These are phyloP conservation scores for Casuarina equisetifolia DNA, from an alignment of 306 rosid genomes.

Conservation along the genomic window DNA sequence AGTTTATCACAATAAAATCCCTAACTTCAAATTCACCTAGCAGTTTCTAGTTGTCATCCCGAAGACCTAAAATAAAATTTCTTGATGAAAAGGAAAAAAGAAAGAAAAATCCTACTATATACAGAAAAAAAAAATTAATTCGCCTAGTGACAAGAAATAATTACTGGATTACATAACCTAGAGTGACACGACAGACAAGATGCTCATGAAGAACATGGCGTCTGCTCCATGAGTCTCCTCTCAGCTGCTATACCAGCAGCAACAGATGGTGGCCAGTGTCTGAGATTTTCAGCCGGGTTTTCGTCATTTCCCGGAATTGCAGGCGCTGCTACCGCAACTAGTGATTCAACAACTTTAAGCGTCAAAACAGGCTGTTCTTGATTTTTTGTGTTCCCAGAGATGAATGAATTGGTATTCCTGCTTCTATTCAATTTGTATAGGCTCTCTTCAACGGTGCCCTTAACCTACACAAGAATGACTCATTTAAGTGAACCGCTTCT, in stretches of 20 bases:
- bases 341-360: conserved; percentile 71
- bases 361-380: conserved; percentile 81
- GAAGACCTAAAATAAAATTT: background rate
- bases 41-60: background rate
- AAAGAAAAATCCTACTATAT: background rate
- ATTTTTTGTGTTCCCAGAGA: conserved; percentile 78
- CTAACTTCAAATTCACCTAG: background rate
- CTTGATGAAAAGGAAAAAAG: background rate
- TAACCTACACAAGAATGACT: conserved; percentile 54
- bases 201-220: conserved; percentile 32
- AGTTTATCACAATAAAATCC: conserved; percentile 2
- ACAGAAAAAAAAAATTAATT: conserved; percentile 5
- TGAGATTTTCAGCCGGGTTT: conserved; percentile 40
- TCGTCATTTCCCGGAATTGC: conserved; percentile 44
- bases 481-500: conserved; percentile 4
- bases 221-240: conserved; percentile 63
- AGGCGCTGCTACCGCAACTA: conserved; percentile 58
- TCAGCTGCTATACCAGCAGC: conserved; percentile 93
- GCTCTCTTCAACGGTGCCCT: conserved; percentile 88
- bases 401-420: conserved; percentile 59
- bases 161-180: conserved; percentile 25
- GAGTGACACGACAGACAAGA: background rate
- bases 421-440: conserved; percentile 76
- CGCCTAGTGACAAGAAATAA: background rate
- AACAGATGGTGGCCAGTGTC: conserved; percentile 74